These are phyloP conservation scores for Fusarium stilboides DNA, from an alignment of 2,329 filamentous ascomycete species.

Conservation along the genomic window DNA sequence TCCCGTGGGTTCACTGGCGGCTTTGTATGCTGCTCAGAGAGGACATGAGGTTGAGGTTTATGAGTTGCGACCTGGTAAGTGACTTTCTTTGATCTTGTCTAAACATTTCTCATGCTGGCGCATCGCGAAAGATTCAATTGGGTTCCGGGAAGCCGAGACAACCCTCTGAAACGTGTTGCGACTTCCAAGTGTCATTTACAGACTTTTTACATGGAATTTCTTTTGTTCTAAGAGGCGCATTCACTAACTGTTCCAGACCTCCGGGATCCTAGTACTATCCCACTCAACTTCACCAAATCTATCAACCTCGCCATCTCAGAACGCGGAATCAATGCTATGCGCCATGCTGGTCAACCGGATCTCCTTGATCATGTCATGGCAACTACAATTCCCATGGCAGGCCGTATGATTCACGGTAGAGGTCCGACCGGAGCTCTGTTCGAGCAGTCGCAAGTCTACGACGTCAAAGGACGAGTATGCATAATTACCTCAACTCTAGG, in stretches of 20 bases:
- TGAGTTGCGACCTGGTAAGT: constrained; percentile 89
- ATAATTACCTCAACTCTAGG: constrained; percentile 37
- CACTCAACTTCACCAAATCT: constrained; percentile 97
- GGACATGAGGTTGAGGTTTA: constrained; percentile 95
- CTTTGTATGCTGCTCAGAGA: constrained; percentile 89
- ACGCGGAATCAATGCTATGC: constrained; percentile 90
- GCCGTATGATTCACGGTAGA: constrained; percentile 93
- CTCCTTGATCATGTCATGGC: constrained; percentile 82
- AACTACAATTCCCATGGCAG: constrained; percentile 91
- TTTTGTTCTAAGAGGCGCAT: constrained; percentile 9
- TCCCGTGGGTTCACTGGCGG: constrained; percentile 92
- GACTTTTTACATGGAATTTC: constrained; percentile 15
- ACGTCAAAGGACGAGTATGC: constrained; percentile 85
- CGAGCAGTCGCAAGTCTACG: constrained; percentile 90
- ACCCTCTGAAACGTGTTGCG: neutral
- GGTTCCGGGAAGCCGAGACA: neutral
- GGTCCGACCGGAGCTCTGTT: constrained; percentile 76
- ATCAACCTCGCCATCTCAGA: constrained; percentile 97
- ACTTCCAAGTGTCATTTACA: neutral
- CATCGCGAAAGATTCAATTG: constrained; percentile 16
- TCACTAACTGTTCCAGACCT: constrained; percentile 74
- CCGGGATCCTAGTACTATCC: constrained; percentile 83
- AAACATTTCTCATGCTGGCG: constrained; percentile 9
- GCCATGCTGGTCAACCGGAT: constrained; percentile 74
- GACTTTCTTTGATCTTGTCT: constrained; percentile 24